Conservation (phyloP, 108 stramenopile genomes). For the Cyclotella distinguenda region DNA sequence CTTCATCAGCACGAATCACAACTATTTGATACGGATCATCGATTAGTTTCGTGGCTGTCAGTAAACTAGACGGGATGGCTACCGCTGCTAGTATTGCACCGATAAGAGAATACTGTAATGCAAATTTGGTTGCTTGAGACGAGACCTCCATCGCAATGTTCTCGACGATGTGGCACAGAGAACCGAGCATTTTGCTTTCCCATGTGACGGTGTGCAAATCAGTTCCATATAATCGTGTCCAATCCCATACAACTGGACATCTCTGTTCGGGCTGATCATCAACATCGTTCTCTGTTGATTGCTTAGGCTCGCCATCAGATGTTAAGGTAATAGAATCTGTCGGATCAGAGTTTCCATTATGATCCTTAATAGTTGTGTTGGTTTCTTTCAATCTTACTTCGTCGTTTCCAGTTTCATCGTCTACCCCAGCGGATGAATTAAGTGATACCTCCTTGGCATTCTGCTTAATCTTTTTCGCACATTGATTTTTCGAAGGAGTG, state of each 20-base stretch:
- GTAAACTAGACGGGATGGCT: slow-evolving; percentile 55
- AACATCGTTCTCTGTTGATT: neutral
- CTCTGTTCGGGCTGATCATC: slow-evolving; percentile 24
- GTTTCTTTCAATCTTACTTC: neutral
- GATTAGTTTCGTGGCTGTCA: slow-evolving; percentile 58
- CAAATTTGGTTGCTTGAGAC: slow-evolving; percentile 50
- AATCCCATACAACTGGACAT: slow-evolving; percentile 62
- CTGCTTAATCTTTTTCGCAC: no score
- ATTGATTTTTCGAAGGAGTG: neutral
- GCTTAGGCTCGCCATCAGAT: slow-evolving; percentile 4
- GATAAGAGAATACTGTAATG: slow-evolving; percentile 51
- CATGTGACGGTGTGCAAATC: slow-evolving; percentile 69
- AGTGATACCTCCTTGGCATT: neutral
- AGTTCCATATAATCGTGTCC: slow-evolving; percentile 49
- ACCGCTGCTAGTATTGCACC: slow-evolving; percentile 59
- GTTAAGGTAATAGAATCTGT: neutral
- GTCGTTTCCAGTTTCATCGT: neutral
- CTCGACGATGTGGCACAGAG: slow-evolving; percentile 52
- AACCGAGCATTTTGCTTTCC: slow-evolving; percentile 56
- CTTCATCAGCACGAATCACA: slow-evolving; percentile 75
- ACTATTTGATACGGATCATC: slow-evolving; percentile 84
- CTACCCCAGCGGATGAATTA: neutral
- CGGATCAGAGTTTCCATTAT: neutral
- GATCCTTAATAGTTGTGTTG: neutral
- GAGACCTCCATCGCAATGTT: slow-evolving; percentile 53